Evolutionary conservation across 2,329 filamentous ascomycete genomes (phyloP).

Genomic region (Monilinia laxa): DNA sequence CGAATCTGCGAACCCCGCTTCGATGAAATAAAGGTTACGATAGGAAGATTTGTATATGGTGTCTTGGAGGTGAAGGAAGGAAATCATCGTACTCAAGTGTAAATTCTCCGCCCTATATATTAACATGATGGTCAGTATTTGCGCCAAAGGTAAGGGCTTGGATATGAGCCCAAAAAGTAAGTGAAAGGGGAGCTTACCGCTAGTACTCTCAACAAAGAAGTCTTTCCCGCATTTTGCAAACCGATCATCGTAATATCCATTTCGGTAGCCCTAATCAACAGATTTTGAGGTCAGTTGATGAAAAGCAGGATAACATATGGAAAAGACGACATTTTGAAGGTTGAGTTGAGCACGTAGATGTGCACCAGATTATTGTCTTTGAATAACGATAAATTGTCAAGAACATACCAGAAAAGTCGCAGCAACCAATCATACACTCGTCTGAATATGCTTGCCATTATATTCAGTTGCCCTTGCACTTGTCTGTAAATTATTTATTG

Average conservation of each 20-base stretch:
- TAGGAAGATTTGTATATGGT: not conserved
- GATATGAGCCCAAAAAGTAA: constrained; percentile 29
- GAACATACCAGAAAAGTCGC: constrained; percentile 91
- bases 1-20: constrained; percentile 24
- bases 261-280: constrained; percentile 77
- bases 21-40: constrained; percentile 8
- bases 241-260: constrained; percentile 99
- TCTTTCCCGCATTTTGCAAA: constrained; percentile 97
- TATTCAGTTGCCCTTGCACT: constrained; percentile 35
- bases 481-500: not conserved
- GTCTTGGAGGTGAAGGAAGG: constrained; percentile 6
- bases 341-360: not conserved
- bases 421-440: constrained; percentile 98
- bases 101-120: constrained; percentile 86
- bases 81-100: constrained; percentile 82
- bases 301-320: not conserved
- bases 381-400: not conserved
- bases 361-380: constrained; percentile 1
- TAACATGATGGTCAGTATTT: constrained; percentile 41
- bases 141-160: constrained; percentile 14
- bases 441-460: constrained; percentile 89
- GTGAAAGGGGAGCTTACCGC: constrained; percentile 67
- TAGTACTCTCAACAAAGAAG: constrained; percentile 86
- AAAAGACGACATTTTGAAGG: not conserved
- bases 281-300: constrained; percentile 1